These are phyloP conservation scores for Centella asiatica DNA, from an alignment of 129 eudicot genomes.

Conservation along the genomic window DNA sequence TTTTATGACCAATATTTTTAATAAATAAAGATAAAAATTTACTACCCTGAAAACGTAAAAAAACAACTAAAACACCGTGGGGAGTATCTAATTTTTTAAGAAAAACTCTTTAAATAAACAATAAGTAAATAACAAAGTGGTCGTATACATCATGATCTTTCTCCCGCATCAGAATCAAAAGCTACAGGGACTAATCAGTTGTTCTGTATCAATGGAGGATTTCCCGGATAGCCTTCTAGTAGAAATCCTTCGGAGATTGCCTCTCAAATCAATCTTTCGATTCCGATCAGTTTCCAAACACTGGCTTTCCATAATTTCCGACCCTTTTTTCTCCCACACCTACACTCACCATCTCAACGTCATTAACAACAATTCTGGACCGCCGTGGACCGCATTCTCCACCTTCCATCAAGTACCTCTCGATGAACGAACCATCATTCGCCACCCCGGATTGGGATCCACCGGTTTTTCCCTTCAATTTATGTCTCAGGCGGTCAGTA, in stretches of 20 bases:
- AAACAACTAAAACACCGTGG: too few relatives aligned
- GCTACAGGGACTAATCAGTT: neutral
- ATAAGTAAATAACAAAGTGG: too few relatives aligned
- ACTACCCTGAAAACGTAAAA: too few relatives aligned
- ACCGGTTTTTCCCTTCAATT: slow-evolving; percentile 8
- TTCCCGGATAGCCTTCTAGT: neutral
- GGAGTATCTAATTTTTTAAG: too few relatives aligned
- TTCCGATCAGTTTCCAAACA: slow-evolving; percentile 8
- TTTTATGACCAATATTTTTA: too few relatives aligned
- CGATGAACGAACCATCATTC: neutral
- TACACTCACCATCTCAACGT: neutral
- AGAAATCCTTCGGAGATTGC: slow-evolving; percentile 9
- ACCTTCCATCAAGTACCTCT: neutral
- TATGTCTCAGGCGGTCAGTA: neutral
- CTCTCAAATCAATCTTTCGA: slow-evolving; percentile 2
- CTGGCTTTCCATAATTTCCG: slow-evolving; percentile 1
- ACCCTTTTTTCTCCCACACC: neutral
- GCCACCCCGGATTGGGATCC: neutral
- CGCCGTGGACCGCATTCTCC: slow-evolving; percentile 6
- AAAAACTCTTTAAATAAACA: too few relatives aligned
- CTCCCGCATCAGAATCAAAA: too few relatives aligned
- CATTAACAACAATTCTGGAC: neutral
- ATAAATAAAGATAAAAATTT: too few relatives aligned
- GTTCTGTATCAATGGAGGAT: neutral
- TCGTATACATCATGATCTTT: too few relatives aligned